These are phyloP conservation scores for Flammula alnicola DNA, from an alignment of 1,284 basidiomycete species.

Conservation along the genomic window DNA sequence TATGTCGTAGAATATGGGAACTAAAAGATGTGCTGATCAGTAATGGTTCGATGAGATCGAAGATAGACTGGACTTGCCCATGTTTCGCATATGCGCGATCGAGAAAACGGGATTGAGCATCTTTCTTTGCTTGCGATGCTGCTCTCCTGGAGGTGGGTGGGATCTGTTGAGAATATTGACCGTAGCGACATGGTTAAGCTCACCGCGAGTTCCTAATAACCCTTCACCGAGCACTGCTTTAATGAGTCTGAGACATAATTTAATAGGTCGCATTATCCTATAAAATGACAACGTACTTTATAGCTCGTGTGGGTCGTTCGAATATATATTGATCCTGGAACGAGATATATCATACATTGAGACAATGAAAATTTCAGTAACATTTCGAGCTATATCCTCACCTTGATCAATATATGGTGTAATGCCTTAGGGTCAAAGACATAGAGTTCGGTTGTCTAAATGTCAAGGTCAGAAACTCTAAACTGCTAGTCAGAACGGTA, in stretches of 20 bases:
- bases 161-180: too few species aligned
- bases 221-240: conserved; percentile 28
- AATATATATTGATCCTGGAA: conserved; percentile 33
- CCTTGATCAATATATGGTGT: conserved; percentile 40
- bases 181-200: background rate
- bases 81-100: conserved; percentile 31
- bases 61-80: conserved; percentile 23
- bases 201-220: conserved; percentile 28
- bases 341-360: background rate
- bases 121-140: conserved; percentile 33
- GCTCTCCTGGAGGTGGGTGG: conserved; percentile 26
- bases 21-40: conserved; percentile 12
- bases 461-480: background rate
- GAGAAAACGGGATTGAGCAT: conserved; percentile 36
- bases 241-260: conserved; percentile 23
- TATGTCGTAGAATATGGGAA: conserved; percentile 31
- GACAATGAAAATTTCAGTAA: background rate
- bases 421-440: conserved; percentile 37
- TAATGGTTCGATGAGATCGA: background rate
- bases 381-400: conserved; percentile 11
- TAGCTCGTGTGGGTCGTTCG: conserved; percentile 26
- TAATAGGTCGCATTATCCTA: background rate
- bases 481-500: too few species aligned
- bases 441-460: conserved; percentile 29
- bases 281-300: conserved; percentile 19